Conservation (phyloP, 345 rosid species). For the Pugionium dolabratum region DNA sequence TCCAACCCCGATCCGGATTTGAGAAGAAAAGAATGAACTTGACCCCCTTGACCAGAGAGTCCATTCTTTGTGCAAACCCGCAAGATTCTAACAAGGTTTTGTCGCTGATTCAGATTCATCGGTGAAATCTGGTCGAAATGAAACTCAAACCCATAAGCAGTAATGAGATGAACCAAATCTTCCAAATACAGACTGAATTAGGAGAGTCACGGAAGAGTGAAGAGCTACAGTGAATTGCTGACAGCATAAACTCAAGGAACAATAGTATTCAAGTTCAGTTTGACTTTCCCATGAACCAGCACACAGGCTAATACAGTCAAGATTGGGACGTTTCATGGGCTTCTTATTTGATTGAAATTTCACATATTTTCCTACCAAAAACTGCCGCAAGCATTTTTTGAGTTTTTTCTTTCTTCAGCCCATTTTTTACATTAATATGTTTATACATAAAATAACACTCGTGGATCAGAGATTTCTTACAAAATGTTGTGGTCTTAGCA, state of each 20-base stretch:
- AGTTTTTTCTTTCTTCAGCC: not conserved
- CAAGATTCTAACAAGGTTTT: slow-evolving; percentile 52
- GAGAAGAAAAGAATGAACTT: slow-evolving; percentile 54
- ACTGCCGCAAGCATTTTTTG: slow-evolving; percentile 30
- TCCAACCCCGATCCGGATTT: slow-evolving; percentile 47
- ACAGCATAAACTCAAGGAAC: not conserved
- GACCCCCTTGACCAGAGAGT: slow-evolving; percentile 57
- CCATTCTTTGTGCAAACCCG: slow-evolving; percentile 52
- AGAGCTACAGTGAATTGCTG: slow-evolving; percentile 13
- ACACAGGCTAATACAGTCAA: not conserved
- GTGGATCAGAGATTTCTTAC: not conserved
- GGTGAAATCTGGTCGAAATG: slow-evolving; percentile 6
- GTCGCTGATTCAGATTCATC: slow-evolving; percentile 45
- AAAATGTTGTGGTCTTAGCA: not conserved
- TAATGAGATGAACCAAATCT: not conserved
- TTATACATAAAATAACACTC: not conserved
- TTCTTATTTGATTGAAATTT: not conserved
- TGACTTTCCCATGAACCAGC: not conserved
- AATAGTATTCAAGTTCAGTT: not conserved
- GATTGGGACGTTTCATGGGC: not conserved
- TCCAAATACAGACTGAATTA: not conserved
- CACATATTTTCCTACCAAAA: slow-evolving; percentile 8
- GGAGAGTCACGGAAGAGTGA: not conserved
- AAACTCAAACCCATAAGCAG: not conserved
- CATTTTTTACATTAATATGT: not conserved